A percentile compares a stretch with the other conserved stretches of the same genome.
Conservation (phyloP, 805 yeast genomes). For the Saturnispora bothae region DNA sequence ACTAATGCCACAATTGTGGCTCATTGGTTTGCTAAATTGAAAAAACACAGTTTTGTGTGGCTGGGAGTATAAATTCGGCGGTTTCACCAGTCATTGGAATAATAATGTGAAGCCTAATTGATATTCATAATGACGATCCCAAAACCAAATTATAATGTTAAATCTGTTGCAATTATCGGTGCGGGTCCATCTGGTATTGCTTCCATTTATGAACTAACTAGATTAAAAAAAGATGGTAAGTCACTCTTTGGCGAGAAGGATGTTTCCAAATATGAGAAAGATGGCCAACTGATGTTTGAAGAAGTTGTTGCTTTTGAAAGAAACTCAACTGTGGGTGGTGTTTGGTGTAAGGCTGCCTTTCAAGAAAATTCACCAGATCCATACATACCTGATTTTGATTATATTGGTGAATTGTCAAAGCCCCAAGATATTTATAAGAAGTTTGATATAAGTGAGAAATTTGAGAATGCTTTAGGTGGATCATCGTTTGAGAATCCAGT, state of each 20-base stretch:
- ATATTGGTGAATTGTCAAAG: slow-evolving; percentile 3
- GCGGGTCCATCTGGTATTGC: slow-evolving; percentile 36
- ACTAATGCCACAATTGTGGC: slow-evolving; percentile 2
- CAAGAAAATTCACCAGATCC: slow-evolving; percentile 16
- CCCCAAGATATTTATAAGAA: slow-evolving; percentile 10
- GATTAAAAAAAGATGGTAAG: slow-evolving; percentile 23
- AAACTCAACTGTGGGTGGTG: slow-evolving; percentile 31
- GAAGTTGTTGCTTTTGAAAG: slow-evolving; percentile 32
- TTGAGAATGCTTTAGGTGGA: slow-evolving; percentile 18
- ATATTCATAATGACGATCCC: slow-evolving; percentile 9
- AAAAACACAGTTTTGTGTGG: slow-evolving; percentile 2
- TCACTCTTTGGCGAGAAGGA: slow-evolving; percentile 15
- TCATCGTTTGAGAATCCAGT: slow-evolving; percentile 28
- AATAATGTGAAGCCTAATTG: too few species aligned
- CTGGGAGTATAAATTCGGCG: too few species aligned
- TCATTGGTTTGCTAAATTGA: background rate
- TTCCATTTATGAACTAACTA: slow-evolving; percentile 25
- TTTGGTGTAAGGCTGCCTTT: slow-evolving; percentile 25
- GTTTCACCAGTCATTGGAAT: too few species aligned
- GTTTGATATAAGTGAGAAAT: slow-evolving; percentile 5
- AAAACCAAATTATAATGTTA: slow-evolving; percentile 5
- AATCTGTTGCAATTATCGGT: slow-evolving; percentile 30
- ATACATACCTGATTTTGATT: slow-evolving; percentile 13
- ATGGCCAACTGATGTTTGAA: slow-evolving; percentile 20
- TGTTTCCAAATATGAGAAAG: slow-evolving; percentile 5